These are phyloP conservation scores for Tylopilus sp. DNA, from an alignment of 768 basidiomycete genomes.

Conservation along the genomic window DNA sequence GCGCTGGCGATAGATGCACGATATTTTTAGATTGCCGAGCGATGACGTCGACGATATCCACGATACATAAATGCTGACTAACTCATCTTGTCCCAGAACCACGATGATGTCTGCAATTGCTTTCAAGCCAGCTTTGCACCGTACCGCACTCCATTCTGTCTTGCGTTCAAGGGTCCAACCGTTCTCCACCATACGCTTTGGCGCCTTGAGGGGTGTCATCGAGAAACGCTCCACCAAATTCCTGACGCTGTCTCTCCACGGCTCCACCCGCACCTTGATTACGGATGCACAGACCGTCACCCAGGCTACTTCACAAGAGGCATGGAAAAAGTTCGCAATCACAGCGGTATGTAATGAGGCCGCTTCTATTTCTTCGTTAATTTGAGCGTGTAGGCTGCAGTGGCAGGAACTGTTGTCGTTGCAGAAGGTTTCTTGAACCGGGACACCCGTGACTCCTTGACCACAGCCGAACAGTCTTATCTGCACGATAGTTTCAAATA, in stretches of 20 bases:
- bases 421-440: constrained; percentile 69
- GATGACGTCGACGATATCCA: constrained; percentile 14
- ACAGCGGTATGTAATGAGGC: constrained; percentile 43
- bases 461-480: constrained; percentile 58
- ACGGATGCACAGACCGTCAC: constrained; percentile 43
- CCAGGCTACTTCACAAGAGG: constrained; percentile 36
- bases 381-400: constrained; percentile 49
- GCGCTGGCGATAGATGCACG: constrained; percentile 72
- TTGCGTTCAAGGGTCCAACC: constrained; percentile 16
- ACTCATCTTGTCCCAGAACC: not conserved
- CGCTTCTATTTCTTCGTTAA: not conserved
- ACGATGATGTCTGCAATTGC: constrained; percentile 19
- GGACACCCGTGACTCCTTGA: constrained; percentile 70
- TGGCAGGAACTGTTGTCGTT: constrained; percentile 65
- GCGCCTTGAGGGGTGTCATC: constrained; percentile 23
- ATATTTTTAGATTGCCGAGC: too few species aligned
- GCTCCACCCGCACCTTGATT: constrained; percentile 43
- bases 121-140: constrained; percentile 16
- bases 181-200: constrained; percentile 17
- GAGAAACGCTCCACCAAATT: constrained; percentile 26
- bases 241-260: constrained; percentile 22
- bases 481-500: constrained; percentile 80
- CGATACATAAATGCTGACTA: constrained; percentile 18
- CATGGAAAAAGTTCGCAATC: constrained; percentile 49
- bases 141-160: constrained; percentile 21